These are phyloP conservation scores for Exophiala calicioides DNA, from an alignment of 2,329 filamentous ascomycete species.

Conservation along the genomic window DNA sequence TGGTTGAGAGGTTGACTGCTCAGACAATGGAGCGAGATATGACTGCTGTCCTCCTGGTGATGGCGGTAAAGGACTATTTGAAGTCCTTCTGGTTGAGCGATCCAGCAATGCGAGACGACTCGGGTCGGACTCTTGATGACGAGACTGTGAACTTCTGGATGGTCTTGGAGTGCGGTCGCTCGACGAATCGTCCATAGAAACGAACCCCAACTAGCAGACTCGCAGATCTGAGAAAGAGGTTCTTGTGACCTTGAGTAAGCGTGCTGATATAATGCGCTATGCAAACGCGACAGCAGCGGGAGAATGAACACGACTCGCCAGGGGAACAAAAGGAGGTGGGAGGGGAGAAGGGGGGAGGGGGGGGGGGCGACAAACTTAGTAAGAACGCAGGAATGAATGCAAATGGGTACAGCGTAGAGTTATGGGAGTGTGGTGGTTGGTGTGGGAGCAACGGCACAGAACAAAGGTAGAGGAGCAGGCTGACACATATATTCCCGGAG, in stretches of 20 bases:
- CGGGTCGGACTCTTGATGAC: conserved; percentile 12
- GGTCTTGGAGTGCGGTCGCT: conserved; percentile 10
- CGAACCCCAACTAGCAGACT: conserved; percentile 6
- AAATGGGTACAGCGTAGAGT: conserved; percentile 15
- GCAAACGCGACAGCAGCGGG: conserved; percentile 8
- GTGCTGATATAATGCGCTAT: conserved; percentile 26
- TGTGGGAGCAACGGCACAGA: conserved; percentile 9
- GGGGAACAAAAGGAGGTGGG: no score
- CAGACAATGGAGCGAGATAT: neutral
- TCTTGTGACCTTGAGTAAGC: conserved; percentile 22
- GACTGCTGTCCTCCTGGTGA: conserved; percentile 2
- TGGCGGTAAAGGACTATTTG: conserved; percentile 10
- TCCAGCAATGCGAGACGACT: conserved; percentile 6
- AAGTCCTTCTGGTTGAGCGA: conserved; percentile 12
- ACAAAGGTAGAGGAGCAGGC: conserved; percentile 16
- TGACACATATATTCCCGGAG: conserved; percentile 22
- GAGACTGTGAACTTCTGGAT: conserved; percentile 10
- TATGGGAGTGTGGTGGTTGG: conserved; percentile 9
- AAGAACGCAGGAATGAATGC: conserved; percentile 22
- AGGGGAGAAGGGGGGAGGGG: no score
- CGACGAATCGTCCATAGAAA: conserved; percentile 21
- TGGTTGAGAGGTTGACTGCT: conserved; percentile 10
- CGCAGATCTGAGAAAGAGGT: neutral
- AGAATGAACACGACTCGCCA: conserved; percentile 13
- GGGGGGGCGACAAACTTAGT: conserved; percentile 24